Base-by-base conservation (phyloP, 2,329 filamentous ascomycete genomes). In the Escovopsis sp. region DNA sequence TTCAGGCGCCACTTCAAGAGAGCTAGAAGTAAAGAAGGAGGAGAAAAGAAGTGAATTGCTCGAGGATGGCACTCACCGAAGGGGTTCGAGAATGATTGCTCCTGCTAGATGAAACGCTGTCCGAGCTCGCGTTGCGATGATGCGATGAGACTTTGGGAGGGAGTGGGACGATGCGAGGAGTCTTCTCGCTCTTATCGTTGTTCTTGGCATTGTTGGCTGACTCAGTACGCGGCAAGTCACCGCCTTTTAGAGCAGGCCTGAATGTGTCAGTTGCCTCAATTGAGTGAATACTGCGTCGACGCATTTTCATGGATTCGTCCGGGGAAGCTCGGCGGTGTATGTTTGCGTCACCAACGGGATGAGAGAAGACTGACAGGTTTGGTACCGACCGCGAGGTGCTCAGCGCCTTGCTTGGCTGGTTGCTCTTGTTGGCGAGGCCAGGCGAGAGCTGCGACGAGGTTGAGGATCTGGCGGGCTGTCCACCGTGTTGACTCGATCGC, bases 281-380 rank as follows among this genome's bases (percentile, higher is more conserved):
- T 14, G 76, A 81, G 49, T 84, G 84, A 64, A 93, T 74, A 62
- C 87, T 95, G 50, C 87, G 78, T 55, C 87, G 77, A 51, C 87
- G 74, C 61, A 87, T 82, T 55, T 84, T 74, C 61, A 82, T 86
- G 9, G 79, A 74, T 31, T 81, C 71, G 25, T 89, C 85, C 14
- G 74, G 61, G n/a, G 64, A 57, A 24, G 67, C 58, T 42, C 70
- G 67, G 43, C 68, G 76, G 52, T 70, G 67, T 45, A 85, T 55
- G 43, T 78, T 73, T 56, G 79, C 75, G 51, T 91, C 84, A 58
- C 93, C 85, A 38, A 72, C 71, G 50, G 70, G 61, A 7, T 59
- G 53, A 3, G 76, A 81, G 11, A 60, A 52, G 29, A 62, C 68
- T 58, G 79, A 57, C 57, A 71, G 52, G 56, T 63, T 63, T 39